Conservation (phyloP, 2,329 filamentous ascomycete genomes). For the Aspergillus sp. region DNA sequence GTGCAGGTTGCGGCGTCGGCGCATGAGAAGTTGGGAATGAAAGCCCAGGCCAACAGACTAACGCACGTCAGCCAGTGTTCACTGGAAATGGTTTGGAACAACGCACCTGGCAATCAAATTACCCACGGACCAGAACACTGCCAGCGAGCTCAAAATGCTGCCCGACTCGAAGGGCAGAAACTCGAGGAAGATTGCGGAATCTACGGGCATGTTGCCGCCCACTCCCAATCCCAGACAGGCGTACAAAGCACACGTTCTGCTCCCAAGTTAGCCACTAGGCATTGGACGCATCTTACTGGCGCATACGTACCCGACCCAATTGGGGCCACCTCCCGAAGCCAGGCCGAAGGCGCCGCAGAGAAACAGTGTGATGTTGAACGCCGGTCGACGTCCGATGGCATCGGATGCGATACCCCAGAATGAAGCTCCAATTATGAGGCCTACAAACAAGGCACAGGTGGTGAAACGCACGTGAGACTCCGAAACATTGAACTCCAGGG, state of each 20-base stretch:
- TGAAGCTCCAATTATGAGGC: conserved; percentile 72
- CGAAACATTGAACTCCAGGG: conserved; percentile 69
- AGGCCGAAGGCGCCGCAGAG: conserved; percentile 74
- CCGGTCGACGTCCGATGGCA: conserved; percentile 71
- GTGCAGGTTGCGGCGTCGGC: conserved; percentile 33
- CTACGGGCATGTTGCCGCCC: conserved; percentile 75
- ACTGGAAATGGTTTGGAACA: too few species aligned
- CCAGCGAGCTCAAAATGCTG: conserved; percentile 70
- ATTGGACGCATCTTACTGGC: neutral
- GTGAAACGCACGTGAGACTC: conserved; percentile 74
- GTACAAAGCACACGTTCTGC: conserved; percentile 56
- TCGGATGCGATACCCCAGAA: conserved; percentile 79
- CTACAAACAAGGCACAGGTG: conserved; percentile 71
- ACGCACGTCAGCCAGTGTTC: too few species aligned
- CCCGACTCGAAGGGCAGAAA: conserved; percentile 71
- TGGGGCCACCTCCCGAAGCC: conserved; percentile 65
- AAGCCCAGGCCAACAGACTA: conserved; percentile 65
- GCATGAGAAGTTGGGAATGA: conserved; percentile 66
- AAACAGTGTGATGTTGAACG: conserved; percentile 76
- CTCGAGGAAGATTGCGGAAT: conserved; percentile 78
- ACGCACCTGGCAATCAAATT: conserved; percentile 55
- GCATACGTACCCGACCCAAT: conserved; percentile 55
- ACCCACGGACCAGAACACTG: conserved; percentile 80
- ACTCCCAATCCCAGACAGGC: conserved; percentile 65
- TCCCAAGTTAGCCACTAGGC: conserved; percentile 13